Evolutionary conservation across 805 yeast species (phyloP), one percentile per base, ranked within the genome.

Genomic region (Limtongia smithiae): DNA sequence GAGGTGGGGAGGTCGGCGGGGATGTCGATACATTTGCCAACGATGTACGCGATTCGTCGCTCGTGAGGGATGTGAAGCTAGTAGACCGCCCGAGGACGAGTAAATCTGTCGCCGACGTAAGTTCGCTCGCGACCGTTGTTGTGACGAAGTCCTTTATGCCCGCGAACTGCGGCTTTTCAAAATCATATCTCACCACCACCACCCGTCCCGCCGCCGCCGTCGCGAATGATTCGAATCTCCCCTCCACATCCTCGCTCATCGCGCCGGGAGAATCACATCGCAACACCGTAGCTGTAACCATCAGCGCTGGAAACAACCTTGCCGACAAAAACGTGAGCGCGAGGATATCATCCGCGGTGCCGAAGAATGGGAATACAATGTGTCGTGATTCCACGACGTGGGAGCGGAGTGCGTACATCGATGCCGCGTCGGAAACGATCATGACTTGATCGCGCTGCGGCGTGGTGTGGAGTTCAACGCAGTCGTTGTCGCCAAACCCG

Each of bases 341-440:
- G 14, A 51, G 22, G 7, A 27, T 21, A 25, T 55, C 62, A 9
- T 25, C 28, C 9, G 20, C 28, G 9, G 28, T 44, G 18, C 53
- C 55, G 38, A 50, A 52, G 35, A 25, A 55, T 7, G 55, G 55
- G n/a, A 57, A 50, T 27, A 53, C 33, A 27, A 54, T 46, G 22
- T 52, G 50, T 17, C 43, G 54, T 9, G 28, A 25, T 9, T 6
- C 28, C 9, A 9, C 28, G 28, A 25, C 28, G 11, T 22, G 17
- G 24, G 15, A 28, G 12, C 18, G 25, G 17, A 24, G 21, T 7
- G 41, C 38, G 3, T n/a, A 17, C 25, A 35, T 15, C 15, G 24
- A 20, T 34, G 24, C 24, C 35, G 20, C n/a, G 28, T 18, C 25
- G 14, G 39, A n/a, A 3, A 34, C 24, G 20, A 14, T 35, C 8